phyloP scores from a whole-genome alignment of 805 yeast genomes.

The Candida patagonica region DNA sequence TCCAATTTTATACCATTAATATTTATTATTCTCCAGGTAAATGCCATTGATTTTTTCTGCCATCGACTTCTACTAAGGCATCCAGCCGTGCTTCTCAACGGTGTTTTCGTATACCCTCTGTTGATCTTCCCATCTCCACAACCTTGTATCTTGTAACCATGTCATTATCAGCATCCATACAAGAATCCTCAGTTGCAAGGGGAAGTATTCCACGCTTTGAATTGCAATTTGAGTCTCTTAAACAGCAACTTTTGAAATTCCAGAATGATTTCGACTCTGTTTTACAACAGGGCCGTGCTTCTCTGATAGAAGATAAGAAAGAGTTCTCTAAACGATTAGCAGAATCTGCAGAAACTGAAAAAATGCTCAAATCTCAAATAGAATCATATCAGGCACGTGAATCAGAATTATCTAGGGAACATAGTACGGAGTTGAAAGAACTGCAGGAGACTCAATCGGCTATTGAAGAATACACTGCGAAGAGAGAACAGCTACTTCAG shows the following conservation, averaged over 20 bases:
- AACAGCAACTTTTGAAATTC: constrained; percentile 32
- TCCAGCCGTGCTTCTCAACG: too few relatives aligned
- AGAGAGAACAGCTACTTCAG: constrained; percentile 19
- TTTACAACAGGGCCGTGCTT: constrained; percentile 28
- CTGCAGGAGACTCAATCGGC: constrained; percentile 20
- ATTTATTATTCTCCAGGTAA: too few relatives aligned
- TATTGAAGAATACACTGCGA: constrained; percentile 18
- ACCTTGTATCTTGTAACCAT: too few relatives aligned
- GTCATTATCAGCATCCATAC: constrained; percentile 1
- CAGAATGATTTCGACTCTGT: constrained; percentile 31
- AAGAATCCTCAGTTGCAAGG: background rate
- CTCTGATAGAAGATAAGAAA: constrained; percentile 15
- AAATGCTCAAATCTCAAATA: constrained; percentile 28
- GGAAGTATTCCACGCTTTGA: constrained; percentile 17
- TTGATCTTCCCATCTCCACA: too few relatives aligned
- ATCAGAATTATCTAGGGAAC: constrained; percentile 13
- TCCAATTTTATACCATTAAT: too few relatives aligned
- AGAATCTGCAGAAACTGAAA: constrained; percentile 17
- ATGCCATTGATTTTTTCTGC: too few relatives aligned
- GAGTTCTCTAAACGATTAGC: constrained; percentile 14
- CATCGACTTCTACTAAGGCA: too few relatives aligned
- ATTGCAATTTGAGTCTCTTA: constrained; percentile 29
- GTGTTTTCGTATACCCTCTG: too few relatives aligned
- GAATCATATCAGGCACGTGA: constrained; percentile 15
- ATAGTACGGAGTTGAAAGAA: constrained; percentile 20